Evolutionary conservation across 2,329 filamentous ascomycete genomes (phyloP).

Genomic region (Cercospora sojina): DNA sequence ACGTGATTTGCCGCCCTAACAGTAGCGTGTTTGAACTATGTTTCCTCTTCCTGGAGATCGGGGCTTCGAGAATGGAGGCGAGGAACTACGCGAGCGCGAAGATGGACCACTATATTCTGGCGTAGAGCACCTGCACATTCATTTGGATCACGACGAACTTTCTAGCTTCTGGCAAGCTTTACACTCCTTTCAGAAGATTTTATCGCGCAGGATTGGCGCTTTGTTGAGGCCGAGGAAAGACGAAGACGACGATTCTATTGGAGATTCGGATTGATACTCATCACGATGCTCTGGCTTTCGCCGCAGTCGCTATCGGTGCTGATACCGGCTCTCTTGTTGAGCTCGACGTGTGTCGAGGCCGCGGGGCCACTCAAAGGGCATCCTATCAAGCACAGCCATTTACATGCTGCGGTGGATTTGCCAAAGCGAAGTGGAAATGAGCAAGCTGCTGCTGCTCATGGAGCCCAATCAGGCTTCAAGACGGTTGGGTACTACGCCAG

Average conservation of each 20-base stretch:
- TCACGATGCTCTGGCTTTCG: neutral
- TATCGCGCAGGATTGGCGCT: neutral
- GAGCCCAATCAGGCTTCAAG: conserved; percentile 52
- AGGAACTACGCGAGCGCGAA: neutral
- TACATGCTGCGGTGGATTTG: conserved; percentile 15
- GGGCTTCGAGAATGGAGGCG: neutral
- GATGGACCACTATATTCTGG: neutral
- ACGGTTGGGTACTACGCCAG: conserved; percentile 74
- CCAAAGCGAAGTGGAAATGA: neutral
- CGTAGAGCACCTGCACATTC: conserved; percentile 4
- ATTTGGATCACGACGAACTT: neutral
- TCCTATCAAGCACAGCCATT: conserved; percentile 18
- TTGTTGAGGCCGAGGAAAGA: neutral
- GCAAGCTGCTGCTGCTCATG: conserved; percentile 12
- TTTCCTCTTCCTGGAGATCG: neutral
- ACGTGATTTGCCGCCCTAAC: neutral
- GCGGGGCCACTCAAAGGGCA: conserved; percentile 2
- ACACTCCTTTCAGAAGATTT: neutral
- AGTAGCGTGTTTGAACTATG: neutral
- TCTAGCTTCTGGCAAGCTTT: conserved; percentile 11
- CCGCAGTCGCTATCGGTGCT: neutral
- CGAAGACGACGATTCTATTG: neutral
- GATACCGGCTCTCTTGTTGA: conserved; percentile 2
- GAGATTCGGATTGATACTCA: neutral
- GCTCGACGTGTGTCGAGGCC: conserved; percentile 6